phyloP scores from a whole-genome alignment of 1,284 basidiomycete species.

The Ganoderma multipileum region DNA sequence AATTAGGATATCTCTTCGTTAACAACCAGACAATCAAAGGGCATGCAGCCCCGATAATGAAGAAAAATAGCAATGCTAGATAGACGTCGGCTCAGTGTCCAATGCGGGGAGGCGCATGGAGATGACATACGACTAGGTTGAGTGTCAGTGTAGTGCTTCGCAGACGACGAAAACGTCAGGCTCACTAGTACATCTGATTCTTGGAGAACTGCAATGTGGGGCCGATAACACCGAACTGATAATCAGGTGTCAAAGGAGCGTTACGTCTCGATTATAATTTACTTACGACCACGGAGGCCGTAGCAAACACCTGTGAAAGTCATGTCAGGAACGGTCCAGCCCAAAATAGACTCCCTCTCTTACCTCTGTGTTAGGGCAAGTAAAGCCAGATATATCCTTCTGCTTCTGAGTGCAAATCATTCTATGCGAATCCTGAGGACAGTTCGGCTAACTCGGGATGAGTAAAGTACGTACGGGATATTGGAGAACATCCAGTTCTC shows the following conservation, averaged over 20 bases:
- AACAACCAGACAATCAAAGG: conserved; percentile 49
- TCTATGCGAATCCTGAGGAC: conserved; percentile 18
- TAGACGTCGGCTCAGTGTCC: neutral
- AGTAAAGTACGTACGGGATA: conserved; percentile 44
- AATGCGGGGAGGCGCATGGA: neutral
- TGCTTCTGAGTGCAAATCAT: conserved; percentile 56
- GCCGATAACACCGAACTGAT: conserved; percentile 49
- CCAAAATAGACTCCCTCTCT: conserved; percentile 1
- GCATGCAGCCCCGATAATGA: conserved; percentile 52
- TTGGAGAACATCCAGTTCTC: conserved; percentile 74
- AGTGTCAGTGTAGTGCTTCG: neutral
- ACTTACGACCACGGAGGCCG: conserved; percentile 40
- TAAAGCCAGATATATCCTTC: conserved; percentile 53
- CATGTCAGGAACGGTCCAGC: neutral
- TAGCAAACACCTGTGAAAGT: conserved; percentile 39
- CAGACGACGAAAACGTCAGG: conserved; percentile 1
- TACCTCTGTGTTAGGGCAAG: conserved; percentile 51
- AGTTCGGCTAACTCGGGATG: neutral
- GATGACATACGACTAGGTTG: neutral
- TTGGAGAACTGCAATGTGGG: conserved; percentile 48
- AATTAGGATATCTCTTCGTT: conserved; percentile 44
- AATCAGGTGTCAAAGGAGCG: neutral
- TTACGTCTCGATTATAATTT: neutral
- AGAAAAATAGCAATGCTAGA: conserved; percentile 50
- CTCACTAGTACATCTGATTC: conserved; percentile 49